Conservation (phyloP, 2,329 filamentous ascomycete genomes). For the Aspergillus quadrilineatus region DNA sequence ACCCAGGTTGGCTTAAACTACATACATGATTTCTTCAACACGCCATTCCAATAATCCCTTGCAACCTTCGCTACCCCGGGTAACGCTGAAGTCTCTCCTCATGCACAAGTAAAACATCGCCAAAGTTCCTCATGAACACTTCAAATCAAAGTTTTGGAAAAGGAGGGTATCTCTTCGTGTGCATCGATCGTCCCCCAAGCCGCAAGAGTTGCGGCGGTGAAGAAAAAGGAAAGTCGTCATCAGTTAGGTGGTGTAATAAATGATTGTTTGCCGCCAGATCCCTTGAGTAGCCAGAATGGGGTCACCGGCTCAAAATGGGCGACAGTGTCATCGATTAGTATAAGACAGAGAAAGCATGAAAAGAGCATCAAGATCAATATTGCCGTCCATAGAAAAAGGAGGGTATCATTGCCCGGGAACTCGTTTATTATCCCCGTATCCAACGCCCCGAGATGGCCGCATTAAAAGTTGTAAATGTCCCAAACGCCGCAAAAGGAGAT, state of each 20-base stretch:
- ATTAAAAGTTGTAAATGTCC: conserved; percentile 5
- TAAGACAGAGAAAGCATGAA: conserved; percentile 20
- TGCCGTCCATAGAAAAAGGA: conserved; percentile 20
- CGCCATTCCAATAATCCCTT: background rate
- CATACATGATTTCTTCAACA: conserved; percentile 3
- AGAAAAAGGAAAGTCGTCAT: conserved; percentile 9
- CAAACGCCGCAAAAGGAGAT: conserved; percentile 20
- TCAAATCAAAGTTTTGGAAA: conserved; percentile 19
- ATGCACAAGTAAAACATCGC: background rate
- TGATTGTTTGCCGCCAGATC: conserved; percentile 17
- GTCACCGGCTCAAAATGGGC: conserved; percentile 8
- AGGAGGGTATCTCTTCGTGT: conserved; percentile 34
- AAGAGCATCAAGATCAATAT: conserved; percentile 17
- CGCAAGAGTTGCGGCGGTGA: conserved; percentile 15
- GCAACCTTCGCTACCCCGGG: background rate
- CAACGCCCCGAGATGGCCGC: conserved; percentile 31
- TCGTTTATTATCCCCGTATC: conserved; percentile 43
- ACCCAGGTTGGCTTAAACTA: background rate
- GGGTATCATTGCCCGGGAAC: conserved; percentile 44
- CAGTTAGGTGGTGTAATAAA: background rate
- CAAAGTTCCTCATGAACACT: background rate
- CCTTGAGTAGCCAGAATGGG: conserved; percentile 5
- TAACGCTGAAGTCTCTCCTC: background rate
- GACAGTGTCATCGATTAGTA: conserved; percentile 26
- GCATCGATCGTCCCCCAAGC: conserved; percentile 22